These are phyloP conservation scores for Abelmoschus esculentus DNA, from an alignment of 345 rosid genomes.

Conservation along the genomic window DNA sequence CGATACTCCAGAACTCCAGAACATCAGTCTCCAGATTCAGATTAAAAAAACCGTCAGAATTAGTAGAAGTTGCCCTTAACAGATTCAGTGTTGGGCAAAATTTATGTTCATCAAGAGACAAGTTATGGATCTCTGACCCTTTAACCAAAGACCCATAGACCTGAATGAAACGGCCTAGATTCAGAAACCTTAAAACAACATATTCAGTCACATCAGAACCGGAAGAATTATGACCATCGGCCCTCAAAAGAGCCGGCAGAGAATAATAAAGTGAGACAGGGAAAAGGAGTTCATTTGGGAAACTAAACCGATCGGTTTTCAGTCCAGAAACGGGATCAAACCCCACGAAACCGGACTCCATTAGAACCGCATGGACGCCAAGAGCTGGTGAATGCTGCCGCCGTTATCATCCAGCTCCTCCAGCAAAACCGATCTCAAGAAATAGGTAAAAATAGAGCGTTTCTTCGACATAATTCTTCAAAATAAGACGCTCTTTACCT, in stretches of 20 bases:
- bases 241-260: slow-evolving; percentile 36
- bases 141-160: slow-evolving; percentile 44
- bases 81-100: slow-evolving; percentile 34
- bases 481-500: not conserved
- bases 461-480: not conserved
- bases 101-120: slow-evolving; percentile 32
- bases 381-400: slow-evolving; percentile 24
- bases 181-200: slow-evolving; percentile 40
- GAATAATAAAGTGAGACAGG: slow-evolving; percentile 46
- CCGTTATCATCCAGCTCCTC: slow-evolving; percentile 36
- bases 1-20: slow-evolving; percentile 62
- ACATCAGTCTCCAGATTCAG: slow-evolving; percentile 22
- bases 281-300: slow-evolving; percentile 37
- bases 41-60: slow-evolving; percentile 11
- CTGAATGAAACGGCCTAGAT: slow-evolving; percentile 36
- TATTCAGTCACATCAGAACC: slow-evolving; percentile 20
- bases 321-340: slow-evolving; percentile 28
- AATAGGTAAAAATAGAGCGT: slow-evolving; percentile 24
- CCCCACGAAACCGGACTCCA: slow-evolving; percentile 60
- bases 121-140: slow-evolving; percentile 21
- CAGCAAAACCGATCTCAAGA: slow-evolving; percentile 42
- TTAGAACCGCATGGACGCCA: slow-evolving; percentile 62
- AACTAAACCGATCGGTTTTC: slow-evolving; percentile 29
- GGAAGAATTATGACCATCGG: no score
- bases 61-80: slow-evolving; percentile 23